Conservation (phyloP, 2,329 filamentous ascomycete genomes). For the Calcarisporium arbuscula region DNA sequence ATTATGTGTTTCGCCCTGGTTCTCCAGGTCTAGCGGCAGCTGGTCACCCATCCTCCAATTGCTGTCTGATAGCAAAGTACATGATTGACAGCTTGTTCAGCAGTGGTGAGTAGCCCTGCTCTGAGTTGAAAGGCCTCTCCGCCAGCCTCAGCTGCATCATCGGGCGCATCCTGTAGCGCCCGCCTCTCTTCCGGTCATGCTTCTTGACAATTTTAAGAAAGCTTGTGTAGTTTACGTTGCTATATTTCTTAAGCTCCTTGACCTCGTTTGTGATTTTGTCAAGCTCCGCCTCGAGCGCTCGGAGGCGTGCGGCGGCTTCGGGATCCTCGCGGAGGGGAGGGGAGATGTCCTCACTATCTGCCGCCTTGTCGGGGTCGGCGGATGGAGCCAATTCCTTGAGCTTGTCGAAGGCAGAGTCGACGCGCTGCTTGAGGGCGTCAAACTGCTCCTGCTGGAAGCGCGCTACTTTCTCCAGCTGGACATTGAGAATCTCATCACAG, state of each 20-base stretch:
- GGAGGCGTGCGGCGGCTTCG: slow-evolving; percentile 47
- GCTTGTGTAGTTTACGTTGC: slow-evolving; percentile 92
- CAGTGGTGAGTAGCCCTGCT: slow-evolving; percentile 79
- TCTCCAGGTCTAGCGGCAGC: slow-evolving; percentile 40
- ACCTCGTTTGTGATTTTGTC: slow-evolving; percentile 86
- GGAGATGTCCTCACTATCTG: slow-evolving; percentile 18
- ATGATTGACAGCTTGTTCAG: slow-evolving; percentile 88
- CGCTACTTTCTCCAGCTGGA: slow-evolving; percentile 91
- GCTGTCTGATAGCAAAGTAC: slow-evolving; percentile 90
- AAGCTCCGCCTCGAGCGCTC: slow-evolving; percentile 70
- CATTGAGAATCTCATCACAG: slow-evolving; percentile 90
- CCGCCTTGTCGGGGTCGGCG: slow-evolving; percentile 48
- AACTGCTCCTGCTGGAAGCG: slow-evolving; percentile 80
- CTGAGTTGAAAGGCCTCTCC: slow-evolving; percentile 90
- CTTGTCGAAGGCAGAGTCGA: slow-evolving; percentile 56
- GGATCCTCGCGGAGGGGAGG: slow-evolving; percentile 38
- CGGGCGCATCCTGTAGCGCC: slow-evolving; percentile 80
- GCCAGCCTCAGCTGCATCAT: slow-evolving; percentile 86
- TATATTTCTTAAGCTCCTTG: slow-evolving; percentile 90
- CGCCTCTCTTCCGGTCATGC: slow-evolving; percentile 88
- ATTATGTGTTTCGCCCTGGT: slow-evolving; percentile 50
- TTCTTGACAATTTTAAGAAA: slow-evolving; percentile 99
- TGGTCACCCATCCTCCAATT: slow-evolving; percentile 57
- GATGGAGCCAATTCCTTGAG: slow-evolving; percentile 71
- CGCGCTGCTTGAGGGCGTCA: slow-evolving; percentile 45